Conservation (phyloP, 139 green algal species). For the Microglena sp. region DNA sequence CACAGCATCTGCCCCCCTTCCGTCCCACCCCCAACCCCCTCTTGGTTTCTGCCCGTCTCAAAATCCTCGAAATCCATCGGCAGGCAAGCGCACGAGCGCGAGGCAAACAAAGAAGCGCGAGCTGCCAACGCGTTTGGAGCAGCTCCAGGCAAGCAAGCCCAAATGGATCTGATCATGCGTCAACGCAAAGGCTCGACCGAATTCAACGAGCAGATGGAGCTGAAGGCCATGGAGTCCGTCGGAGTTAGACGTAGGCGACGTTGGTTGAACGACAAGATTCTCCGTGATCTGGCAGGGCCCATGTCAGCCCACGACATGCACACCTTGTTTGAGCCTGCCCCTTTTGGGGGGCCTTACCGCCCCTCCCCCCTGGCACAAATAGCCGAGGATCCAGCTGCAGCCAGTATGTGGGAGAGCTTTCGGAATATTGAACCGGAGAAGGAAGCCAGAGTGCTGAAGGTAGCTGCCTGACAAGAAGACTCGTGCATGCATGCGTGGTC, state of each 20-base stretch:
- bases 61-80: too few relatives aligned
- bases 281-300: slow-evolving; percentile 13
- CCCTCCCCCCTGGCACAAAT: slow-evolving; percentile 3
- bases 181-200: too few relatives aligned
- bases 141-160: too few relatives aligned
- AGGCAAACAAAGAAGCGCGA: too few relatives aligned
- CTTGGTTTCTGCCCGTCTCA: too few relatives aligned
- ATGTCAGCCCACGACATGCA: slow-evolving; percentile 26
- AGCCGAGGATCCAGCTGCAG: background rate
- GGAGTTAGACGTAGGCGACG: slow-evolving; percentile 13
- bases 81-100: too few relatives aligned
- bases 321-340: slow-evolving; percentile 37
- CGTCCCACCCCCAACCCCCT: too few relatives aligned
- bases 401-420: slow-evolving; percentile 30
- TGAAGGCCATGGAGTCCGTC: slow-evolving; percentile 23
- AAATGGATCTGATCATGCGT: too few relatives aligned
- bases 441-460: slow-evolving; percentile 39
- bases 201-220: slow-evolving; percentile 21
- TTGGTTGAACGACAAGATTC: slow-evolving; percentile 25
- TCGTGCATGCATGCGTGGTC: background rate
- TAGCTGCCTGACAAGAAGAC: slow-evolving; percentile 3
- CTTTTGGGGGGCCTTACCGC: too few relatives aligned
- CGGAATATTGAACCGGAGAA: slow-evolving; percentile 39
- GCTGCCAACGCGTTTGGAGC: too few relatives aligned
- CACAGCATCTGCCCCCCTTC: too few relatives aligned